Conservation (phyloP, 2,329 filamentous ascomycete species). For the Pyricularia pennisetigena region DNA sequence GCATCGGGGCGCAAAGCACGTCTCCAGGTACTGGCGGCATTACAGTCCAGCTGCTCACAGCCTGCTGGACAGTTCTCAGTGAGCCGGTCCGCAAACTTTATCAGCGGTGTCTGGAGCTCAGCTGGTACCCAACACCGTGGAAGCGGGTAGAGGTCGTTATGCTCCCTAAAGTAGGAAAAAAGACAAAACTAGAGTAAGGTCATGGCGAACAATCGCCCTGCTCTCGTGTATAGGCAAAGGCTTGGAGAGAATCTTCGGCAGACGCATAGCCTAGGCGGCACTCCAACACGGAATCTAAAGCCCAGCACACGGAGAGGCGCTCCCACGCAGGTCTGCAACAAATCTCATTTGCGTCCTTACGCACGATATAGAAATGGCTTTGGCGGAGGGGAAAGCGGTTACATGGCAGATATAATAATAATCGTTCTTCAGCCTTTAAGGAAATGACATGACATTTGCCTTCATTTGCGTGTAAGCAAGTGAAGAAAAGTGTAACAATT, state of each 20-base stretch:
- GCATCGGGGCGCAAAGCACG: background rate
- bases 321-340: background rate
- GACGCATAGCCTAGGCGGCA: background rate
- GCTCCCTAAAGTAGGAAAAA: conserved; percentile 7
- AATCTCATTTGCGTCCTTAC: background rate
- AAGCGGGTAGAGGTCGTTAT: conserved; percentile 7
- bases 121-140: conserved; percentile 5
- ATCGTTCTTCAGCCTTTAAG: too few species aligned
- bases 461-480: too few species aligned
- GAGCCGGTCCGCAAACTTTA: background rate
- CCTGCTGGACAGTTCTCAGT: background rate
- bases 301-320: background rate
- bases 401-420: too few species aligned
- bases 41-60: background rate
- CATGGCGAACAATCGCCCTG: conserved; percentile 8
- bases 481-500: too few species aligned
- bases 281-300: background rate
- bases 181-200: conserved; percentile 1
- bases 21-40: conserved; percentile 1
- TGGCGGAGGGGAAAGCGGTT: background rate
- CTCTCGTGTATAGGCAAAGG: conserved; percentile 9
- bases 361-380: background rate
- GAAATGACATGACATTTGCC: too few species aligned
- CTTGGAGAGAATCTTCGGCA: conserved; percentile 7
- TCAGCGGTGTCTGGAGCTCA: conserved; percentile 4